Conservation (phyloP, 2,329 filamentous ascomycete genomes). For the Leptographium galeiforme region DNA sequence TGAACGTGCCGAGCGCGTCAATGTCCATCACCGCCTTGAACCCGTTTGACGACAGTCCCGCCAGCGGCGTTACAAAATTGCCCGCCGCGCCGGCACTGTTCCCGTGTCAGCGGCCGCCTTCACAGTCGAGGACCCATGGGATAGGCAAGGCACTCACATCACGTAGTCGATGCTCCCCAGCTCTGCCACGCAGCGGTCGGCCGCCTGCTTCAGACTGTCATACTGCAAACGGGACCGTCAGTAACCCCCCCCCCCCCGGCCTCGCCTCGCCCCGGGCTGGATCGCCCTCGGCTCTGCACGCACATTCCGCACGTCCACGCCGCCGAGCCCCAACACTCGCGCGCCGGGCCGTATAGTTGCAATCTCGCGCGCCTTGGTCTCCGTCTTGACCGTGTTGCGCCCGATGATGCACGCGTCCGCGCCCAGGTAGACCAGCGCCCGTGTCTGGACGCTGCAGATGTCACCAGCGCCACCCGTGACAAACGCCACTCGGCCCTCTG, state of each 20-base stretch:
- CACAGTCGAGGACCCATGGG: too few relatives aligned
- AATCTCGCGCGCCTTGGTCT: slow-evolving; percentile 67
- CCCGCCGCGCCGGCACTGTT: slow-evolving; percentile 79
- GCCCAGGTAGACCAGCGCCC: slow-evolving; percentile 79
- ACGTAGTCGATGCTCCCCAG: slow-evolving; percentile 84
- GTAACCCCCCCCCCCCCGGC: background rate
- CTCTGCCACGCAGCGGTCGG: slow-evolving; percentile 66
- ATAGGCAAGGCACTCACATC: slow-evolving; percentile 45
- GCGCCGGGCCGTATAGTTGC: slow-evolving; percentile 64
- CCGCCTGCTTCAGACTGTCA: slow-evolving; percentile 57
- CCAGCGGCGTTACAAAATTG: slow-evolving; percentile 83
- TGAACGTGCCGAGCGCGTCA: slow-evolving; percentile 84
- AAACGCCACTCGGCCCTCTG: slow-evolving; percentile 80
- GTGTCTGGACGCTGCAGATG: slow-evolving; percentile 89
- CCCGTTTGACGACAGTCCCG: slow-evolving; percentile 70
- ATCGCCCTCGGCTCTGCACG: slow-evolving; percentile 12
- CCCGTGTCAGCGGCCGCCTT: background rate
- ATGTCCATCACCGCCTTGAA: slow-evolving; percentile 97
- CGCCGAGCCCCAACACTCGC: slow-evolving; percentile 76
- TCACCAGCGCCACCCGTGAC: slow-evolving; percentile 89
- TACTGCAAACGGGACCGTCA: slow-evolving; percentile 21
- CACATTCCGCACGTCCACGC: slow-evolving; percentile 63
- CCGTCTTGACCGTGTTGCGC: slow-evolving; percentile 78
- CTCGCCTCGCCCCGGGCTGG: background rate
- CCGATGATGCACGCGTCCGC: slow-evolving; percentile 92